Base-by-base conservation (phyloP, 2,329 filamentous ascomycete species). In the Pseudogymnoascus sp. region DNA sequence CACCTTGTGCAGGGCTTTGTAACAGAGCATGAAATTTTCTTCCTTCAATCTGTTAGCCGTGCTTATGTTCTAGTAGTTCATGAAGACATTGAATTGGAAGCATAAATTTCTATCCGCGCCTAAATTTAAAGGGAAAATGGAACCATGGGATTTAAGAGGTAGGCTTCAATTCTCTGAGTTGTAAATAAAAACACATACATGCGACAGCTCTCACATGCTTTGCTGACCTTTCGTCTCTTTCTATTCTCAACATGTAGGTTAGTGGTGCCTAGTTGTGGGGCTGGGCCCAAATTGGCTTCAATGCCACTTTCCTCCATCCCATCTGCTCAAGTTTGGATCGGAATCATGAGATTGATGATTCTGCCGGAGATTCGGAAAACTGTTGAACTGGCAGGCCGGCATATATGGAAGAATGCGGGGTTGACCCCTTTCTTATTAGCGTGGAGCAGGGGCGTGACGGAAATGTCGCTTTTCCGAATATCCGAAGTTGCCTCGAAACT, bases 181-280 rank as follows among this genome's bases (percentile, higher is more conserved):
- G 43, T 8, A 25, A 48, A 14, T n/a, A 48, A 39, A 28, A 57
- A 14, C 31, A 57, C 34, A 5, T 62, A 67, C 51, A n/a, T 31
- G 60, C 67, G 67, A 62, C 67, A 68, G 8, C 34, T 45, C 60
- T 68, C 65, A 43, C 67, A 68, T 16, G 67, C 65, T 61, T 66
- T 66, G 28, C 61, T 64, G 36, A 66, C 65, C 62, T 65, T 66
- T 19, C 63, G 64, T 25, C 65, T 60, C 37, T 66, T 63, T 2
- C 63, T 28, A 16, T 63, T 19, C 21, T 48, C 43, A 23, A 25
- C 21, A 48, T 25, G 25, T 21, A 23, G 6, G 6, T 6, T 48
- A 25, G 5, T 25, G 21, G 43, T n/a, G 21, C 43, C 43, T 25
- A 25, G 21, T 25, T 25, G 21, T 25, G 43, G 13, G 11, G 43